Evolutionary conservation across 2,329 filamentous ascomycete species (phyloP), one percentile per base, ranked within the genome.

Genomic region (Alternaria dauci): DNA sequence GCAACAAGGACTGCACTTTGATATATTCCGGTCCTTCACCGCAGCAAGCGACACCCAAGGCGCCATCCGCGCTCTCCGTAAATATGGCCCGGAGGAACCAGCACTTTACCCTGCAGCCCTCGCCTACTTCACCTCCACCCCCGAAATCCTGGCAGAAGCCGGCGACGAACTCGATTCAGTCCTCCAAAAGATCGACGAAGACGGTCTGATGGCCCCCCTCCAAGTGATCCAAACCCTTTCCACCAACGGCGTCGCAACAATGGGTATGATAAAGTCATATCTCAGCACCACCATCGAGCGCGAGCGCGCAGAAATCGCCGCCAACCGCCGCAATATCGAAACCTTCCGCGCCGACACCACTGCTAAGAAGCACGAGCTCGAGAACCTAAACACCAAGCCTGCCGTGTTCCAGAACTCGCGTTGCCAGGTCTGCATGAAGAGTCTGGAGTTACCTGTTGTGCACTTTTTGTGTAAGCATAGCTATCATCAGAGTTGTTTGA

Each of bases 391-490:
- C 8, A 86, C 85, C 8, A 94, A 96, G 73, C 94, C 95, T 0
- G 89, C 90, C 20, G 91, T 96, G 1, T 98, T 99, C 83, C 92
- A 96, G 76, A 89, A 93, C 0, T 94, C 93, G 34, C 87, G 95
- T 52, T 99, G 95, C 77, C 89, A 91, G 28, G 89, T 91, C 52
- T 99, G 95, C 76, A 88, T 88, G 16, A 86, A 88, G 38, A 85
- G 87, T 26, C 84, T 98, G 18, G 94, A 97, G 67, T 83, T 98
- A 12, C 95, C 95, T 0, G 92, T 90, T 0, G 94, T 99, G 48
- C 95, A 99, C 76, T 99, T 99, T 77, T 80, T 99, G 65, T 99
- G 95, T 82, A 97, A 96, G 78, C 95, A 99, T 78, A 94, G 90
- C 62, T 99, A 97, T 83, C 95, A 99, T 76, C 92, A 96, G 80